A percentile compares a stretch with the other conserved stretches of the same genome.
Evolutionary conservation across 129 eudicot genomes (phyloP).

Genomic region (Flaveria brownii): DNA sequence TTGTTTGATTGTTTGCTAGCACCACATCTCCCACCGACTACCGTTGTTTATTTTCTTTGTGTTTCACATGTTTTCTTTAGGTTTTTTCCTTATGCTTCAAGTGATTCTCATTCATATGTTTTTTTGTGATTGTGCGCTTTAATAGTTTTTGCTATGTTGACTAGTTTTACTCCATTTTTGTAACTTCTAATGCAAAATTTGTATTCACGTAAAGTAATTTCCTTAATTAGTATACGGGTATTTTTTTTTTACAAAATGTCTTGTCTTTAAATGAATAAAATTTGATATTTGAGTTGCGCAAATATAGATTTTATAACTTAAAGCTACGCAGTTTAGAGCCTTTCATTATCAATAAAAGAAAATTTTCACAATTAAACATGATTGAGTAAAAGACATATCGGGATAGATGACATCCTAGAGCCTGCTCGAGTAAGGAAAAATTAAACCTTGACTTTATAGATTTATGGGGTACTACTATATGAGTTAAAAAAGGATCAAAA

Average conservation of each 20-base stretch:
- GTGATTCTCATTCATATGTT: constrained; percentile 17
- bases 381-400: no score
- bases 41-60: constrained; percentile 4
- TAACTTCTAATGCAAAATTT: background rate
- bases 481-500: no score
- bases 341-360: no score
- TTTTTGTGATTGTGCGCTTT: constrained; percentile 28
- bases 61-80: constrained; percentile 3
- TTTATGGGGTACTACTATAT: no score
- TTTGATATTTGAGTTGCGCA: no score
- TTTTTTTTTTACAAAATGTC: background rate
- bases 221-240: background rate
- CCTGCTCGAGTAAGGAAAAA: no score
- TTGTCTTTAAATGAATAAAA: no score
- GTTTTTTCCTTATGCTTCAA: constrained; percentile 13
- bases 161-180: constrained; percentile 1
- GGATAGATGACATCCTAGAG: no score
- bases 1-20: background rate
- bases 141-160: constrained; percentile 8
- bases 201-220: background rate
- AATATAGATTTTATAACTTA: no score
- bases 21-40: constrained; percentile 26
- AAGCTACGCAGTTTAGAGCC: no score
- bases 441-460: no score
- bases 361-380: no score